These are phyloP conservation scores for Apiotrichum mycotoxinovorans DNA, from an alignment of 1,284 basidiomycete species.

Conservation along the genomic window DNA sequence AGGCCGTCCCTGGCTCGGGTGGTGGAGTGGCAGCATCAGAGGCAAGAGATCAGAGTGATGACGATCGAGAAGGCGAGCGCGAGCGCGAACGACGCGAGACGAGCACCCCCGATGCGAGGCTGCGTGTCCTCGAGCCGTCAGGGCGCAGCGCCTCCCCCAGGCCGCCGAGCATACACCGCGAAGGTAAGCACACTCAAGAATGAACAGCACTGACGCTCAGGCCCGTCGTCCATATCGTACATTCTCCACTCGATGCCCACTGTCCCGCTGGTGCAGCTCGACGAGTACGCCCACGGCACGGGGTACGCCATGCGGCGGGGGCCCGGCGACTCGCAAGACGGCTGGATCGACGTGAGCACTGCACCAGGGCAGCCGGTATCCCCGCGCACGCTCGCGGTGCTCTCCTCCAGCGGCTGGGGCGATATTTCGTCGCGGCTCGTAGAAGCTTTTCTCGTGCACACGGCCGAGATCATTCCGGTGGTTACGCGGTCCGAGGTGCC, in stretches of 20 bases:
- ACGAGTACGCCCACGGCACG: conserved; percentile 16
- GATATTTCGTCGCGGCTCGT: conserved; percentile 28
- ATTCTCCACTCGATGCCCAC: conserved; percentile 34
- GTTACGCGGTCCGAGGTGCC: conserved; percentile 22
- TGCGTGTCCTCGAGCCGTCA: background rate
- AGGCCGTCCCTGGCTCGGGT: background rate
- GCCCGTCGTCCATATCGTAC: conserved; percentile 26
- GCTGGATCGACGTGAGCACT: conserved; percentile 19
- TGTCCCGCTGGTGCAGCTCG: conserved; percentile 21
- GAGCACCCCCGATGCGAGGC: background rate
- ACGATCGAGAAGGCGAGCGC: background rate
- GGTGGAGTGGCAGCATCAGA: background rate
- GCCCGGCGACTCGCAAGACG: conserved; percentile 18
- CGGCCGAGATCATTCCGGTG: conserved; percentile 24
- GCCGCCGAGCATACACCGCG: conserved; percentile 8
- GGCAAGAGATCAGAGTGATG: background rate
- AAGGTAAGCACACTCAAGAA: conserved; percentile 19
- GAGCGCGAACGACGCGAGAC: no score
- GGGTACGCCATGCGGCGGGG: conserved; percentile 17
- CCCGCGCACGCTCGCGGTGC: conserved; percentile 12
- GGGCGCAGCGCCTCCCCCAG: background rate
- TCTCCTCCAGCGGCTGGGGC: conserved; percentile 23
- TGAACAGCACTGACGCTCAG: conserved; percentile 9
- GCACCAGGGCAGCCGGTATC: background rate
- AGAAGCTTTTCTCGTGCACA: conserved; percentile 22